Percentiles rank a stretch among this genome's conserved stretches.
phyloP scores from a whole-genome alignment of 768 basidiomycete genomes.

The Leucosporidium creatinivorum region DNA sequence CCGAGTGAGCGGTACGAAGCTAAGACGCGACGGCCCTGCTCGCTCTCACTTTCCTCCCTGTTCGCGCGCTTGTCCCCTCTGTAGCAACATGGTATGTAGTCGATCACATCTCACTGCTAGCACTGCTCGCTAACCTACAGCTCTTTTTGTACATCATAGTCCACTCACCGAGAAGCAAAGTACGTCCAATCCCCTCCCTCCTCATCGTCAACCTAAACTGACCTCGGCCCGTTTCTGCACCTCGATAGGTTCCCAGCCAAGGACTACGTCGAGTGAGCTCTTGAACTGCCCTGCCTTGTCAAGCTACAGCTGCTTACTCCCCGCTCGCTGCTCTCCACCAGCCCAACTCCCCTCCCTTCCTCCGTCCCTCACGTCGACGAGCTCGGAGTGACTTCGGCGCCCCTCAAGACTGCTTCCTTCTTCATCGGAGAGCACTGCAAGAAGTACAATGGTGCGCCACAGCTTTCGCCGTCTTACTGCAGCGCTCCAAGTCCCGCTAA shows the following conservation, averaged over 20 bases:
- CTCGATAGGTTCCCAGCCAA: slow-evolving; percentile 26
- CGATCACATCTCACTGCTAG: too few relatives aligned
- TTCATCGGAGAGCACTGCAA: slow-evolving; percentile 94
- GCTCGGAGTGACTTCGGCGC: slow-evolving; percentile 80
- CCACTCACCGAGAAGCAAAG: slow-evolving; percentile 6
- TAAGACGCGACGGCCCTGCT: too few relatives aligned
- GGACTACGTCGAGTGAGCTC: slow-evolving; percentile 32
- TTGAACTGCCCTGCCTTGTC: not conserved
- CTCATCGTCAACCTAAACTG: too few relatives aligned
- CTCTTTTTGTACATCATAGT: not conserved
- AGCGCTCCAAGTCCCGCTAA: not conserved
- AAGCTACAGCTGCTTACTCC: not conserved
- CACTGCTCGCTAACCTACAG: too few relatives aligned
- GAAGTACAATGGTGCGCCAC: slow-evolving; percentile 74
- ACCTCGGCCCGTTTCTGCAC: not conserved
- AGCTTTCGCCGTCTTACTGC: not conserved
- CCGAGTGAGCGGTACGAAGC: too few relatives aligned
- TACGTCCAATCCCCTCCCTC: not conserved
- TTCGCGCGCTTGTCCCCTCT: too few relatives aligned
- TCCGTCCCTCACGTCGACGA: slow-evolving; percentile 71
- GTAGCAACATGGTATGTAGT: too few relatives aligned
- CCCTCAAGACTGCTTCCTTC: slow-evolving; percentile 92
- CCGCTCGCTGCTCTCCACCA: not conserved
- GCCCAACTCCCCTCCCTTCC: slow-evolving; percentile 43
- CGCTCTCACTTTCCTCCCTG: too few relatives aligned